Conservation (phyloP, 2,329 filamentous ascomycete species). For the Malbranchea zuffiana region DNA sequence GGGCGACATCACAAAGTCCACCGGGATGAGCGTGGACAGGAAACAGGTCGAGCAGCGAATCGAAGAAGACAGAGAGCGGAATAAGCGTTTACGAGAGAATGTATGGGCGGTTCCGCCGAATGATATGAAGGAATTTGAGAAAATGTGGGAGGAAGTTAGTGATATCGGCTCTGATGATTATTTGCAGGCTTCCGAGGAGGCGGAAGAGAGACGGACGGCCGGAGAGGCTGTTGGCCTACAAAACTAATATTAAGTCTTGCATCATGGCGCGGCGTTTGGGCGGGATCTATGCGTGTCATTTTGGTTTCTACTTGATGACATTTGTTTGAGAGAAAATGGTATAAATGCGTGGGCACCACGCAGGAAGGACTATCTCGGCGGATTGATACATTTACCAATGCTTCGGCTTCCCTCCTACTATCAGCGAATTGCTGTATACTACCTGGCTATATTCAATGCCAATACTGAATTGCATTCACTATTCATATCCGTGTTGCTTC, state of each 20-base stretch:
- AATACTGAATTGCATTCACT: no score
- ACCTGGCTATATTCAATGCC: no score
- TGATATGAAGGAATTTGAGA: slow-evolving; percentile 60
- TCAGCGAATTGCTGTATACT: no score
- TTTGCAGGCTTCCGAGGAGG: slow-evolving; percentile 64
- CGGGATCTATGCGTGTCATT: no score
- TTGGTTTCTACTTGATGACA: neutral
- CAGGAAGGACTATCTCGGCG: no score
- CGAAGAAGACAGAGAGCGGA: slow-evolving; percentile 89
- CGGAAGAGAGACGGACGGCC: slow-evolving; percentile 42
- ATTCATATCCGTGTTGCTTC: no score
- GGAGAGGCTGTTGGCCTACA: slow-evolving; percentile 24
- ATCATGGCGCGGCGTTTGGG: slow-evolving; percentile 5
- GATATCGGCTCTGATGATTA: slow-evolving; percentile 82
- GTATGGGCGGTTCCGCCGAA: slow-evolving; percentile 77
- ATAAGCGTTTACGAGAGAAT: slow-evolving; percentile 81
- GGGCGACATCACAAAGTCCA: slow-evolving; percentile 19
- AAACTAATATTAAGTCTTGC: neutral
- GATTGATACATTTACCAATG: no score
- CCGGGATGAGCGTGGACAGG: slow-evolving; percentile 55
- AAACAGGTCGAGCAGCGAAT: slow-evolving; percentile 89
- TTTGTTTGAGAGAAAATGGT: slow-evolving; percentile 1
- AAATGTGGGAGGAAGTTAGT: slow-evolving; percentile 77
- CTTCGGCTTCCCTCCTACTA: no score
- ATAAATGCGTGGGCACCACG: no score